Evolutionary conservation across 371 early-diverging fungal species (phyloP).

Genomic region (Rhizomucor pusillus): DNA sequence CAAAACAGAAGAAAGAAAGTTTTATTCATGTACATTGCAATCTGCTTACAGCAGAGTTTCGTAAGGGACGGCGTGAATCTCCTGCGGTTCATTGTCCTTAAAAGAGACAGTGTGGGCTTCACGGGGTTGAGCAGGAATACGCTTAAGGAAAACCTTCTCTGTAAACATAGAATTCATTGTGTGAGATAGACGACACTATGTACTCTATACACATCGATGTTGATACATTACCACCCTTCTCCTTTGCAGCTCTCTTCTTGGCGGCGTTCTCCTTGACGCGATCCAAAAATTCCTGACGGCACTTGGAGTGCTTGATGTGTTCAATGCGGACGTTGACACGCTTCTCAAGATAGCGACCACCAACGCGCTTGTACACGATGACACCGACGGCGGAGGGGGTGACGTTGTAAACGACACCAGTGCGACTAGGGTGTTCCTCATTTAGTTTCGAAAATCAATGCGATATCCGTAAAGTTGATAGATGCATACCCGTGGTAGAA

Average conservation of each 20-base stretch:
- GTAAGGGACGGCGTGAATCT: slow-evolving; percentile 93
- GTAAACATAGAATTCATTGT: slow-evolving; percentile 5
- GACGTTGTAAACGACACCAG: slow-evolving; percentile 39
- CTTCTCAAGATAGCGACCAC: slow-evolving; percentile 98
- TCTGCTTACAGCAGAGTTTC: slow-evolving; percentile 74
- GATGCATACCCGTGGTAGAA: slow-evolving; percentile 96
- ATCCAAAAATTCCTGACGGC: slow-evolving; percentile 97
- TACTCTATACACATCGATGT: not conserved
- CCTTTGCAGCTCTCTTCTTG: slow-evolving; percentile 80
- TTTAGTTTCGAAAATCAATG: not conserved
- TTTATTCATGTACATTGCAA: not conserved
- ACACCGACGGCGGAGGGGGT: slow-evolving; percentile 98
- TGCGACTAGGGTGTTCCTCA: not conserved
- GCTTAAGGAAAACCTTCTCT: slow-evolving; percentile 83
- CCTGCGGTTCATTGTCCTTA: slow-evolving; percentile 88
- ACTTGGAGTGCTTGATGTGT: slow-evolving; percentile 99
- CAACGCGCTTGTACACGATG: slow-evolving; percentile 97
- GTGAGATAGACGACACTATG: not conserved
- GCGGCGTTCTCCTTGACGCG: slow-evolving; percentile 95
- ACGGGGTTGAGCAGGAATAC: slow-evolving; percentile 92
- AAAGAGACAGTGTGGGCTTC: slow-evolving; percentile 87
- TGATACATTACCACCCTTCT: slow-evolving; percentile 43
- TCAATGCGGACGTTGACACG: slow-evolving; percentile 97
- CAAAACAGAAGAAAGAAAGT: not conserved
- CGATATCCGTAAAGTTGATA: not conserved